Base-by-base conservation (phyloP, 2,329 filamentous ascomycete species). In the Zelopaecilomyces penicillatus region DNA sequence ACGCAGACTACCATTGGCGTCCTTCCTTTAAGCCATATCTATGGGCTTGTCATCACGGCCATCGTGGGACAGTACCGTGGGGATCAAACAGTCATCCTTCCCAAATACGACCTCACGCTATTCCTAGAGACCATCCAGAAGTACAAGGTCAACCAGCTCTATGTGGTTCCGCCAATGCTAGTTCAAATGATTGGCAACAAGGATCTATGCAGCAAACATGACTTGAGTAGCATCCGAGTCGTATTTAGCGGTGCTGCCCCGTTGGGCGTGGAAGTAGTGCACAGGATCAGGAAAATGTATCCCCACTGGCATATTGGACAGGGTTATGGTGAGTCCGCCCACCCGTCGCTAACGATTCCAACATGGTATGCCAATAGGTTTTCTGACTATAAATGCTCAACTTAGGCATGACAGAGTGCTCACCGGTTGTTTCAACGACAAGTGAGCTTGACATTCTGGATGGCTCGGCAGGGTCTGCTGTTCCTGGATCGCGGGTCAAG, bases 11-110 rank as follows among this genome's bases (percentile, higher is more conserved):
- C 62, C 2, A 73, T 90, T 0, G 86, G 85, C 5, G 69, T 91
- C n/a, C 68, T 91, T 1, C 86, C 86, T 1, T 79, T 88, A 57
- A 89, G 83, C 52, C 87, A 94, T 56, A 93, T 93, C 51, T 94
- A 91, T 61, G 80, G 79, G 4, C 67, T 93, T 32, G 78, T 88
- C 5, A 78, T 88, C 11, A 78, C 88, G 47, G 80, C 78, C 36
- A 81, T 87, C 59, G 65, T 70, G 2, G 74, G 74, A 28, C 68
- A 79, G 2, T 91, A 81, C 58, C 76, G 83, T 35, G 87, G 87
- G 7, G 87, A 93, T 52, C 78, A 81, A 45, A 71, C 83, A 7
- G 72, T 93, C 42, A 74, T 91, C 5, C 71, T 93, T 33, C 82
- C 76, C 37, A 87, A 84, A 54, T 94, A 91, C 56, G 85, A 91